These are phyloP conservation scores for Venturia nashicola DNA, from an alignment of 2,329 filamentous ascomycete genomes.

Conservation along the genomic window DNA sequence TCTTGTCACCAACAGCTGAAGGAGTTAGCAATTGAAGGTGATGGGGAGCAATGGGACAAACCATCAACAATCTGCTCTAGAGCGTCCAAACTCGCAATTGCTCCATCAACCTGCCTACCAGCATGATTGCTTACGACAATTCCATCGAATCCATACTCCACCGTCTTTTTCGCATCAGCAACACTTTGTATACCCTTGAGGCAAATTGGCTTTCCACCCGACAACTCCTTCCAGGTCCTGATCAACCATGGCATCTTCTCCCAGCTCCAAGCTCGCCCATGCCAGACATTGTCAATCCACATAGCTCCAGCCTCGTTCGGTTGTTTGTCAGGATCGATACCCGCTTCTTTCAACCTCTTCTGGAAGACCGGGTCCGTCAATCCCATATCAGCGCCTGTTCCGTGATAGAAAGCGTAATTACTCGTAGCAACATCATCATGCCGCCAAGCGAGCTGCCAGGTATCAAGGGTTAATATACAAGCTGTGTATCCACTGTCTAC, in stretches of 20 bases:
- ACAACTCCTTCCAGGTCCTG: conserved; percentile 41
- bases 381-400: conserved; percentile 45
- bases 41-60: conserved; percentile 11
- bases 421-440: conserved; percentile 43
- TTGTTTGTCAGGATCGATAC: conserved; percentile 40
- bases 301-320: conserved; percentile 43
- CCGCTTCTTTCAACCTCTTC: conserved; percentile 35
- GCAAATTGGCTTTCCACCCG: conserved; percentile 44
- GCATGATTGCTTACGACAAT: conserved; percentile 63
- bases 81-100: conserved; percentile 46
- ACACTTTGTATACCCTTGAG: conserved; percentile 61
- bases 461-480: conserved; percentile 50
- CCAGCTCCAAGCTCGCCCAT: conserved; percentile 52
- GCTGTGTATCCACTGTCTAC: conserved; percentile 42
- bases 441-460: conserved; percentile 51
- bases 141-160: conserved; percentile 49
- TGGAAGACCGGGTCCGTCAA: conserved; percentile 48
- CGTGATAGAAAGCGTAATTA: conserved; percentile 53
- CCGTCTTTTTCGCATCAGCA: conserved; percentile 47
- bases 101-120: conserved; percentile 47
- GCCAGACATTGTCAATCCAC: conserved; percentile 56
- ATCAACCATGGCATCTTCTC: conserved; percentile 54
- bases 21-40: conserved; percentile 1
- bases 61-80: conserved; percentile 45
- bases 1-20: conserved; percentile 35